Percentiles rank a stretch among this genome's conserved stretches.
These are phyloP conservation scores for Ophiocordyceps unilateralis DNA, from an alignment of 2,329 filamentous ascomycete genomes.

Conservation along the genomic window DNA sequence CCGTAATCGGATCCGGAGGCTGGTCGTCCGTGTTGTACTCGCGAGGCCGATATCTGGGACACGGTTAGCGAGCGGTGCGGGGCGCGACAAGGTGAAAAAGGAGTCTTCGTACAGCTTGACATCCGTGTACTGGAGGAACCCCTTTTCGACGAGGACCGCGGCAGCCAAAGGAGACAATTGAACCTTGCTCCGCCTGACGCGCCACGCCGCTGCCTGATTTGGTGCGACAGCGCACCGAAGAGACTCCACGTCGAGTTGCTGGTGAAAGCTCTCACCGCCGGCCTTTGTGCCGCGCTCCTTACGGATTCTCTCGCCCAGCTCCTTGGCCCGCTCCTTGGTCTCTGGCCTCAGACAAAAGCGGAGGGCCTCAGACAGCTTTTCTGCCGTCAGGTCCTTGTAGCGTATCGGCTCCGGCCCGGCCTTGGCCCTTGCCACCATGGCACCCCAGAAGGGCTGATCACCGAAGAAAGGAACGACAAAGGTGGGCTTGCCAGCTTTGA, in stretches of 20 bases:
- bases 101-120: slow-evolving; percentile 46
- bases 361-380: slow-evolving; percentile 50
- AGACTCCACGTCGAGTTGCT: slow-evolving; percentile 47
- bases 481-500: slow-evolving; percentile 62
- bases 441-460: slow-evolving; percentile 71
- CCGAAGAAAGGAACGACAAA: slow-evolving; percentile 78
- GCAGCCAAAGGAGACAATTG: slow-evolving; percentile 58
- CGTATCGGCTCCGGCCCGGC: slow-evolving; percentile 57
- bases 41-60: slow-evolving; percentile 25
- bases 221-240: slow-evolving; percentile 55
- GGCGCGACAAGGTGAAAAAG: not conserved
- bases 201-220: slow-evolving; percentile 55
- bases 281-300: slow-evolving; percentile 46
- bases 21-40: slow-evolving; percentile 69
- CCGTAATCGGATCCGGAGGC: slow-evolving; percentile 63
- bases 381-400: slow-evolving; percentile 47
- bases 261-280: slow-evolving; percentile 52
- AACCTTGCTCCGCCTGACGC: slow-evolving; percentile 48
- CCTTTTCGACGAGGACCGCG: slow-evolving; percentile 46
- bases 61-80: slow-evolving; percentile 2
- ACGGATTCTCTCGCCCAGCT: slow-evolving; percentile 46
- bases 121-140: slow-evolving; percentile 48
- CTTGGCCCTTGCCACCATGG: slow-evolving; percentile 55
- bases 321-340: slow-evolving; percentile 35
- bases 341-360: slow-evolving; percentile 39